These are phyloP conservation scores for Cyclostephanos invisitatus DNA, from an alignment of 108 stramenopile genomes.

Conservation along the genomic window DNA sequence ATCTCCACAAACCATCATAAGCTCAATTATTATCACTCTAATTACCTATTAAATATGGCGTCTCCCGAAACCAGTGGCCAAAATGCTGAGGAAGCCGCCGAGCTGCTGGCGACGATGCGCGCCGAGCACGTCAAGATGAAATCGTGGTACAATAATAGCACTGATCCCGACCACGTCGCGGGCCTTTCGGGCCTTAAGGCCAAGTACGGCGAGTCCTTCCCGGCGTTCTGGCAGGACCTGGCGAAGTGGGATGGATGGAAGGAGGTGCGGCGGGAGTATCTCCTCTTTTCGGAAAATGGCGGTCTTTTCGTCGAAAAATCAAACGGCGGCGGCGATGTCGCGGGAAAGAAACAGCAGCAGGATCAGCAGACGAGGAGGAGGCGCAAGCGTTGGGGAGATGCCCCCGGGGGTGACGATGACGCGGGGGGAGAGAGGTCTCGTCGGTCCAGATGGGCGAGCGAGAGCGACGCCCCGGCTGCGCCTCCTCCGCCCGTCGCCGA, in stretches of 20 bases:
- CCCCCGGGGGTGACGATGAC: constrained; percentile 8
- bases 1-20: too few species aligned
- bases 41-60: not conserved
- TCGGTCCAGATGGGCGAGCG: constrained; percentile 73
- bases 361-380: constrained; percentile 8
- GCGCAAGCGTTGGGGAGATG: constrained; percentile 7
- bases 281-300: constrained; percentile 59
- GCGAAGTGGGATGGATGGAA: constrained; percentile 88
- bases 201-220: constrained; percentile 69
- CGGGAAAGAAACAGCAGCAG: constrained; percentile 14
- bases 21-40: too few species aligned
- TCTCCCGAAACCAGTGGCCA: constrained; percentile 22
- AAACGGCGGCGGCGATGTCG: not conserved
- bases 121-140: constrained; percentile 84
- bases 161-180: constrained; percentile 25
- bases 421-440: constrained; percentile 31
- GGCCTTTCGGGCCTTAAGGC: constrained; percentile 36
- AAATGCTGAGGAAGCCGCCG: constrained; percentile 75
- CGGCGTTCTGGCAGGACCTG: constrained; percentile 82
- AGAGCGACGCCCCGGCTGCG: constrained; percentile 18
- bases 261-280: constrained; percentile 60
- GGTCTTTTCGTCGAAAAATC: constrained; percentile 55
- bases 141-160: constrained; percentile 72
- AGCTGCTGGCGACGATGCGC: constrained; percentile 79
- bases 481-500: constrained; percentile 24